phyloP scores from a whole-genome alignment of 2,329 filamentous ascomycete species.

The Ceratocystis eucalypticola region DNA sequence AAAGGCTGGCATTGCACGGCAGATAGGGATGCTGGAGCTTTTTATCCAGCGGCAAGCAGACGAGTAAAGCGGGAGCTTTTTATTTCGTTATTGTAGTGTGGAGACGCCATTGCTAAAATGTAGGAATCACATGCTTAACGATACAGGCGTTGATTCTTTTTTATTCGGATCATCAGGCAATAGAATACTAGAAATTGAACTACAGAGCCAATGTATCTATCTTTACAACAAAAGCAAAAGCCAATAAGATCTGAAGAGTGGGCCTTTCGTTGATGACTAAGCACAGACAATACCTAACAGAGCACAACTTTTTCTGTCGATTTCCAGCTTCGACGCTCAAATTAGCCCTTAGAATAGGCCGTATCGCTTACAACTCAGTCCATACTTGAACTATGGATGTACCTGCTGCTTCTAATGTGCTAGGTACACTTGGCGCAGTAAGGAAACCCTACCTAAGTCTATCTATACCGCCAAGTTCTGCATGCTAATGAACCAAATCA shows the following conservation, averaged over 20 bases:
- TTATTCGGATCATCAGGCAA: background rate
- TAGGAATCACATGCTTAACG: background rate
- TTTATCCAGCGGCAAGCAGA: slow-evolving; percentile 34
- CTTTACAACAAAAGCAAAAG: too few species aligned
- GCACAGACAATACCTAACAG: too few species aligned
- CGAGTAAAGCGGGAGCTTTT: background rate
- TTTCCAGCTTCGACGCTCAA: too few species aligned
- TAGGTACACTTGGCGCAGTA: slow-evolving; percentile 47
- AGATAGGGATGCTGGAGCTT: slow-evolving; percentile 53
- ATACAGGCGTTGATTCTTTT: background rate
- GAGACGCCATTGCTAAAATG: background rate
- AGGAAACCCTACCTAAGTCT: slow-evolving; percentile 19
- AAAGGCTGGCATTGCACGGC: slow-evolving; percentile 48
- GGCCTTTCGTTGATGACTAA: too few species aligned
- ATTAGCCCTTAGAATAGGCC: too few species aligned
- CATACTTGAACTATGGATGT: slow-evolving; percentile 33
- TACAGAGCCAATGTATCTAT: background rate
- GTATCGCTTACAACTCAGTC: background rate
- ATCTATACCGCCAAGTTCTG: background rate
- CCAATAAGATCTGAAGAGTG: too few species aligned
- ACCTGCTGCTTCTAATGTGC: slow-evolving; percentile 41
- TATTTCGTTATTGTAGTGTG: background rate
- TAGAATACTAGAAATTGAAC: background rate
- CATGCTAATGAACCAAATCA: background rate
- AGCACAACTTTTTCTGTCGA: too few species aligned